These are phyloP conservation scores for Calamus simplicifolius DNA, from an alignment of 176 grass and related monocot genomes.

Conservation along the genomic window DNA sequence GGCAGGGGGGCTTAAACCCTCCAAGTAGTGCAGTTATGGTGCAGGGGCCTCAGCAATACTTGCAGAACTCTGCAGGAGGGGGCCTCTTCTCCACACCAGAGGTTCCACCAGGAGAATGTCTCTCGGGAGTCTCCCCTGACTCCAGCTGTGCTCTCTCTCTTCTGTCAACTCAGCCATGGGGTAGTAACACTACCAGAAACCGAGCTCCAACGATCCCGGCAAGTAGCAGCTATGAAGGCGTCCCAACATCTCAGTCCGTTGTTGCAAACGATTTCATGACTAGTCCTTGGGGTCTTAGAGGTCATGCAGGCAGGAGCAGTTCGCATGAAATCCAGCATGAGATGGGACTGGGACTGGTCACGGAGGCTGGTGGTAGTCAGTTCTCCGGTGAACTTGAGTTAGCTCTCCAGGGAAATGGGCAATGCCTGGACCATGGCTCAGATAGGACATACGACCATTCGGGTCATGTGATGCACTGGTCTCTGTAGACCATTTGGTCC, in stretches of 20 bases:
- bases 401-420: slow-evolving; percentile 33
- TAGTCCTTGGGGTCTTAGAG: slow-evolving; percentile 21
- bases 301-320: slow-evolving; percentile 7
- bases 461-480: slow-evolving; percentile 24
- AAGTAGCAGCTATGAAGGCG: slow-evolving; percentile 4
- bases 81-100: slow-evolving; percentile 17
- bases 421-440: slow-evolving; percentile 3
- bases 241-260: slow-evolving; percentile 4
- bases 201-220: slow-evolving; percentile 2
- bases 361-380: not conserved
- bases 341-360: not conserved
- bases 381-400: slow-evolving; percentile 25
- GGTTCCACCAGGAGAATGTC: slow-evolving; percentile 11
- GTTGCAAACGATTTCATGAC: not conserved
- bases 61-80: slow-evolving; percentile 2
- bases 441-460: slow-evolving; percentile 10
- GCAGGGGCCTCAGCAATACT: slow-evolving; percentile 10
- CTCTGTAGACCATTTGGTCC: slow-evolving; percentile 12
- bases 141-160: slow-evolving; percentile 57
- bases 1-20: slow-evolving; percentile 5
- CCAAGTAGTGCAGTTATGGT: not conserved
- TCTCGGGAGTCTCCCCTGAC: slow-evolving; percentile 17
- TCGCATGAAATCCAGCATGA: slow-evolving; percentile 7
- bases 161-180: slow-evolving; percentile 43
- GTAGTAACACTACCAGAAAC: not conserved